phyloP scores from a whole-genome alignment of 208 protist genomes.

The Naegleria lovaniensis region DNA sequence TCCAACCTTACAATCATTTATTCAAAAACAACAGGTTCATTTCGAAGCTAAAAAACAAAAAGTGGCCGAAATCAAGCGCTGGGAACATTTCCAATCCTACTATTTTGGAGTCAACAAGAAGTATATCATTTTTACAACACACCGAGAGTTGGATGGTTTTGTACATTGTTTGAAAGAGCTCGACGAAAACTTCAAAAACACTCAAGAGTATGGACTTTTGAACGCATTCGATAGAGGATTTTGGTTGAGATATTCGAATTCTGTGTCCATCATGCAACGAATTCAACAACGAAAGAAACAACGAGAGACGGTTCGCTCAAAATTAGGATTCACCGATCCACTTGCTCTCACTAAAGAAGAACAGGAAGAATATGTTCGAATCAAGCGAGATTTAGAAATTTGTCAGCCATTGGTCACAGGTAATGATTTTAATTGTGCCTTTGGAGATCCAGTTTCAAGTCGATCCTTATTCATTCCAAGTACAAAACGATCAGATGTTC shows the following conservation, averaged over 20 bases:
- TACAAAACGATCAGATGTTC: neutral
- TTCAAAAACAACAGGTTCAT: neutral
- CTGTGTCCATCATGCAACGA: neutral
- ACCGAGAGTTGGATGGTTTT: neutral
- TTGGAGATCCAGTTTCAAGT: neutral
- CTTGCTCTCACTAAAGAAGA: neutral
- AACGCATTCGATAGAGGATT: neutral
- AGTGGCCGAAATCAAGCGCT: neutral
- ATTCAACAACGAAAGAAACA: neutral
- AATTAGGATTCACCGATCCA: neutral
- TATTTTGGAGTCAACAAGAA: neutral
- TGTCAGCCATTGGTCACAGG: neutral
- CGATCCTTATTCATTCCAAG: neutral
- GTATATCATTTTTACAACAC: neutral
- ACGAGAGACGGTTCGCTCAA: neutral
- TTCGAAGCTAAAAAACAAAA: neutral
- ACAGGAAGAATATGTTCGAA: neutral
- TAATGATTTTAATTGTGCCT: neutral
- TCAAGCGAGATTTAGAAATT: neutral
- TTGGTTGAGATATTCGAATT: neutral
- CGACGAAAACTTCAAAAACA: neutral
- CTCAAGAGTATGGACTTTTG: neutral
- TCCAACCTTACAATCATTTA: neutral
- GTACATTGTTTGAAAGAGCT: neutral
- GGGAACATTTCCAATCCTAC: neutral